These are phyloP conservation scores for Pseudocercospora crystallina DNA, from an alignment of 2,329 filamentous ascomycete species.

Conservation along the genomic window DNA sequence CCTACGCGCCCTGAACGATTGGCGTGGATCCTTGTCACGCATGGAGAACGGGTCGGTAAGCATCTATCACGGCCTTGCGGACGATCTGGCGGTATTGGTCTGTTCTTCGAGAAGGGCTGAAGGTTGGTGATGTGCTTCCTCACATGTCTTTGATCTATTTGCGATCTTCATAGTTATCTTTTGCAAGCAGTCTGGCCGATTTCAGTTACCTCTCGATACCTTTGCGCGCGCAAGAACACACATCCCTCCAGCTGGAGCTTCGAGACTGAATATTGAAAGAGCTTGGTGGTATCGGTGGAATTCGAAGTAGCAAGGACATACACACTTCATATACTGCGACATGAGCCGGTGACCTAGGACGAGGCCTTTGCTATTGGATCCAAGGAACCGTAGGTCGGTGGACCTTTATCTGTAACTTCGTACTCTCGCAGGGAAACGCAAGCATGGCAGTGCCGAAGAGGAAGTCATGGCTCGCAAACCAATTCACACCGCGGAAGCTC, in stretches of 20 bases:
- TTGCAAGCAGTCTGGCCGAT: background rate
- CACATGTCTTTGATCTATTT: background rate
- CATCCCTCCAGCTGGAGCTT: background rate
- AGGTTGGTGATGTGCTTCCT: conserved; percentile 11
- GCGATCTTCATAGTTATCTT: background rate
- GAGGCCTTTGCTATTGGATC: background rate
- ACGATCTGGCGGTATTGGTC: conserved; percentile 13
- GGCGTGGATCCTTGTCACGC: conserved; percentile 9
- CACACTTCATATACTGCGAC: background rate
- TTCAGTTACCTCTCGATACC: background rate
- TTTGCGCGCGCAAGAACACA: background rate
- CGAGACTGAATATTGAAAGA: background rate
- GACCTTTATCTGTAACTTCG: background rate
- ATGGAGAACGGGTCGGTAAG: conserved; percentile 6
- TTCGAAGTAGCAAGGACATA: background rate
- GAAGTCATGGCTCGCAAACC: conserved; percentile 36
- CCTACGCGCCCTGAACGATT: no score
- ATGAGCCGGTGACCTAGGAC: conserved; percentile 6
- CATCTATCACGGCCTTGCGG: conserved; percentile 2
- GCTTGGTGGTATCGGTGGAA: background rate
- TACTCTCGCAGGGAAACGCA: background rate
- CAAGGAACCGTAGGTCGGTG: background rate
- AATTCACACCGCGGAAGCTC: conserved; percentile 37
- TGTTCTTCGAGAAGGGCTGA: conserved; percentile 1
- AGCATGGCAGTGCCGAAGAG: conserved; percentile 23